phyloP scores from a whole-genome alignment of 768 basidiomycete species.

The Mycena haematopus region DNA sequence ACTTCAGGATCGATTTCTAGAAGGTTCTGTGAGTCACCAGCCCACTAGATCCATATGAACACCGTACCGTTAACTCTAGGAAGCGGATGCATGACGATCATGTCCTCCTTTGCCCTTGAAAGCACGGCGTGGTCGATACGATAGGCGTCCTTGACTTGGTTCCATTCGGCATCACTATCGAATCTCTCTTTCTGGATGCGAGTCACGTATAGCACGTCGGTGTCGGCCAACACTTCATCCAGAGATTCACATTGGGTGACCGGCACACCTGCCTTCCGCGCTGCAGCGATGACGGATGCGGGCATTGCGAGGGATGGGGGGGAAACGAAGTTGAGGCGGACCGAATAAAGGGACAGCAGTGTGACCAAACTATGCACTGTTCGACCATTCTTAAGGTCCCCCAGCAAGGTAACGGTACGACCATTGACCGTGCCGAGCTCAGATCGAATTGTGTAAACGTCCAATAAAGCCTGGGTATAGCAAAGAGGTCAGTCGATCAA shows the following conservation, averaged over 20 bases:
- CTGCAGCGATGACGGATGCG: slow-evolving; percentile 78
- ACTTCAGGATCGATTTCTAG: slow-evolving; percentile 98
- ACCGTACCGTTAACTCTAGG: slow-evolving; percentile 84
- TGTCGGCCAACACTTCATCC: slow-evolving; percentile 89
- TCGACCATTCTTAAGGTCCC: slow-evolving; percentile 97
- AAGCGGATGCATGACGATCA: slow-evolving; percentile 99
- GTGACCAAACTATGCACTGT: slow-evolving; percentile 97
- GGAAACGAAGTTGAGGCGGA: slow-evolving; percentile 95
- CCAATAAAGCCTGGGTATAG: slow-evolving; percentile 71
- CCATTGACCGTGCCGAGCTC: slow-evolving; percentile 98
- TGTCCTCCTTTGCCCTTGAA: slow-evolving; percentile 91
- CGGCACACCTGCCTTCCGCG: slow-evolving; percentile 80
- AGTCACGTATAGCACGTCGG: slow-evolving; percentile 97
- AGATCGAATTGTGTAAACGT: slow-evolving; percentile 94
- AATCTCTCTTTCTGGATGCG: slow-evolving; percentile 97
- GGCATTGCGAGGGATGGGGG: slow-evolving; percentile 91
- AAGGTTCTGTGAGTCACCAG: slow-evolving; percentile 24
- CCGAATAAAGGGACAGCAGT: slow-evolving; percentile 88
- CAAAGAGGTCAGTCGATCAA: slow-evolving; percentile 9
- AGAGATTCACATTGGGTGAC: slow-evolving; percentile 86
- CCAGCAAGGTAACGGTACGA: slow-evolving; percentile 88
- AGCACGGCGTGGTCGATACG: slow-evolving; percentile 94
- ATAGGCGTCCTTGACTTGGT: slow-evolving; percentile 90
- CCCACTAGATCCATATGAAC: background rate
- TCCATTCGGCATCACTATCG: slow-evolving; percentile 80